phyloP scores from a whole-genome alignment of 2,329 filamentous ascomycete genomes.

The Cercospora beticola region DNA sequence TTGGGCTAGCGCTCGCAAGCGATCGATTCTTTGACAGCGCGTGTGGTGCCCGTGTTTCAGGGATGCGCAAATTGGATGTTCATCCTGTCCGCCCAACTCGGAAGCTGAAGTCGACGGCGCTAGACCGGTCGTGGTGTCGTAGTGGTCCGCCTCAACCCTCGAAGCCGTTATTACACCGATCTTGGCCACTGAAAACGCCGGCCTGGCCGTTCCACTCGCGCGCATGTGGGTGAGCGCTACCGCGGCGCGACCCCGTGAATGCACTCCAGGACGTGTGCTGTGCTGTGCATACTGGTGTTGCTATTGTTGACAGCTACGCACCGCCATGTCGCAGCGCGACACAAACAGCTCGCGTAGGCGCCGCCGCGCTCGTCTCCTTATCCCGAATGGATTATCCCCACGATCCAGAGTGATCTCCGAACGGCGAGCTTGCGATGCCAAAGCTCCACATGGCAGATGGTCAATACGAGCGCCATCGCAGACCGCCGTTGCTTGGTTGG shows the following conservation, averaged over 20 bases:
- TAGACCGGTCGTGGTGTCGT: slow-evolving; percentile 8
- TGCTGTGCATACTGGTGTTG: neutral
- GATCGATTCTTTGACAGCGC: neutral
- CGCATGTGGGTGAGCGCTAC: neutral
- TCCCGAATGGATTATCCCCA: neutral
- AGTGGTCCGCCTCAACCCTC: neutral
- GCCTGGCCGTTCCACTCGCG: neutral
- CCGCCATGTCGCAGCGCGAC: neutral
- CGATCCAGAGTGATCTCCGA: slow-evolving; percentile 9
- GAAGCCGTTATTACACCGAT: slow-evolving; percentile 11
- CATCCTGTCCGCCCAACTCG: slow-evolving; percentile 13
- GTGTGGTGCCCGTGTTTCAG: slow-evolving; percentile 12
- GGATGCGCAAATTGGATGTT: slow-evolving; percentile 13
- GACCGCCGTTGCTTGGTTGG: slow-evolving; percentile 7
- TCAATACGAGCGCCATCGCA: slow-evolving; percentile 2
- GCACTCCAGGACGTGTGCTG: neutral
- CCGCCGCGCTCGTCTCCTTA: neutral
- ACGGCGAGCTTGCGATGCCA: slow-evolving; percentile 2
- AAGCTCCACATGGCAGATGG: slow-evolving; percentile 2
- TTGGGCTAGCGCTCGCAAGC: slow-evolving; percentile 1
- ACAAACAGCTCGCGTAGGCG: neutral
- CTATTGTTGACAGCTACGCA: neutral
- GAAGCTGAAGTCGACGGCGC: slow-evolving; percentile 12
- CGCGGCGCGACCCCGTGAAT: neutral
- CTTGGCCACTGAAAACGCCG: slow-evolving; percentile 2